Percentiles rank a stretch among this genome's conserved stretches.
These are phyloP conservation scores for Apodospora peruviana DNA, from an alignment of 495 filamentous ascomycete genomes.

Conservation along the genomic window DNA sequence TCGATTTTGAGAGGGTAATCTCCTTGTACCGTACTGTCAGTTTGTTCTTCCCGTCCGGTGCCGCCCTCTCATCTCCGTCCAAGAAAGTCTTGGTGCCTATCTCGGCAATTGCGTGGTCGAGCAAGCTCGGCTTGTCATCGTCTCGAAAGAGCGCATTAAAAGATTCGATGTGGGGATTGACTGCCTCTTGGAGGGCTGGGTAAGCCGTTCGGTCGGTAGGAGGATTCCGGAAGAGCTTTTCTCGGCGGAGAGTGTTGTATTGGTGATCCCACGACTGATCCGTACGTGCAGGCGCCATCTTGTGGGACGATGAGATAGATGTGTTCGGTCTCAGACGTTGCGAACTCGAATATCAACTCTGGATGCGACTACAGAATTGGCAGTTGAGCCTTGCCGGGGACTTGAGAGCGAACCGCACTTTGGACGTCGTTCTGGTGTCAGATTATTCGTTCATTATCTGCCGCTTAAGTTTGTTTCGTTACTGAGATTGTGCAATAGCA, in stretches of 20 bases:
- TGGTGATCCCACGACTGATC: conserved; percentile 70
- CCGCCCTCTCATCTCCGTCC: conserved; percentile 61
- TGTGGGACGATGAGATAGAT: conserved; percentile 10
- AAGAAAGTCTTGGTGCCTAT: conserved; percentile 86
- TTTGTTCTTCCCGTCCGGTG: conserved; percentile 57
- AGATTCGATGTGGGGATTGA: conserved; percentile 86
- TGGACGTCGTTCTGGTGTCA: too few species aligned
- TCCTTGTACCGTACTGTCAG: conserved; percentile 69
- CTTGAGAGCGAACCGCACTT: background rate
- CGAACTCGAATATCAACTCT: too few species aligned
- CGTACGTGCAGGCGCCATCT: conserved; percentile 53
- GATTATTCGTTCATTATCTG: too few species aligned
- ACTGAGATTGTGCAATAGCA: too few species aligned
- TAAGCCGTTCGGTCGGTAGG: conserved; percentile 84
- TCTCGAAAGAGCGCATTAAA: conserved; percentile 88
- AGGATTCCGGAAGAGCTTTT: conserved; percentile 81
- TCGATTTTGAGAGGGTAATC: conserved; percentile 70
- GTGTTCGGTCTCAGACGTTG: background rate
- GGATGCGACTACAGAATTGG: background rate
- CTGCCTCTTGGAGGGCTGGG: conserved; percentile 73
- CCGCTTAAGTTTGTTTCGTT: too few species aligned
- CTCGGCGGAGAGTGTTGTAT: conserved; percentile 74
- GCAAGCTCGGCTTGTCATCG: conserved; percentile 53
- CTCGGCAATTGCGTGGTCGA: conserved; percentile 74
- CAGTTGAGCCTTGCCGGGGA: background rate